These are phyloP conservation scores for Bocquillonia castaneifolia DNA, from an alignment of 441 rosid species.

Conservation along the genomic window DNA sequence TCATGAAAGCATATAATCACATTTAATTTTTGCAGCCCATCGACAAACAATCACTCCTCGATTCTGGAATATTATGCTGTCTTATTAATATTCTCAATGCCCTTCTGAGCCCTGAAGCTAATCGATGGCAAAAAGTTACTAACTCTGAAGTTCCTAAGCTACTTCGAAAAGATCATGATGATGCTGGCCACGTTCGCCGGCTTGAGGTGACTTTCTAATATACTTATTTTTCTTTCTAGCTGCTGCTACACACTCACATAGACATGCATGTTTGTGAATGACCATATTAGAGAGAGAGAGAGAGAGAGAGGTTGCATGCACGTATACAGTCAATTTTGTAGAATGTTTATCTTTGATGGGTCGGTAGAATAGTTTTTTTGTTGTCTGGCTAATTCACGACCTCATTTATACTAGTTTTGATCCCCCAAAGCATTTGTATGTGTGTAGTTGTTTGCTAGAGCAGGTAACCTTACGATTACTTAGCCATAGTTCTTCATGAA, in stretches of 20 bases:
- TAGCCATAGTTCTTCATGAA: not conserved
- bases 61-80: constrained; percentile 98
- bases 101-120: constrained; percentile 54
- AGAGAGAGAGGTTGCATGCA: not conserved
- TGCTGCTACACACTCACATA: not conserved
- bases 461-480: not conserved
- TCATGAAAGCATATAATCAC: constrained; percentile 5
- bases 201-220: constrained; percentile 63
- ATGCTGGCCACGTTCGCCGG: constrained; percentile 44
- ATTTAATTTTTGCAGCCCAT: constrained; percentile 57
- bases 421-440: not conserved
- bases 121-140: constrained; percentile 31
- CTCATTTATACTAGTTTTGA: not conserved
- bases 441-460: not conserved
- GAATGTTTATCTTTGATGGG: not conserved
- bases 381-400: not conserved
- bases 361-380: not conserved
- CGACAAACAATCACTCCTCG: constrained; percentile 94
- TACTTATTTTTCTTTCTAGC: not conserved
- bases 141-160: constrained; percentile 33
- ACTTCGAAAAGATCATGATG: constrained; percentile 42
- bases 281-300: not conserved
- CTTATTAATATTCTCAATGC: constrained; percentile 78
- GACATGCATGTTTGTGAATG: not conserved
- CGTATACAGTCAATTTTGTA: not conserved